A percentile compares a stretch with the other conserved stretches of the same genome.
phyloP scores from a whole-genome alignment of 257 asterid species.

The Solanum bulbocastanum region DNA sequence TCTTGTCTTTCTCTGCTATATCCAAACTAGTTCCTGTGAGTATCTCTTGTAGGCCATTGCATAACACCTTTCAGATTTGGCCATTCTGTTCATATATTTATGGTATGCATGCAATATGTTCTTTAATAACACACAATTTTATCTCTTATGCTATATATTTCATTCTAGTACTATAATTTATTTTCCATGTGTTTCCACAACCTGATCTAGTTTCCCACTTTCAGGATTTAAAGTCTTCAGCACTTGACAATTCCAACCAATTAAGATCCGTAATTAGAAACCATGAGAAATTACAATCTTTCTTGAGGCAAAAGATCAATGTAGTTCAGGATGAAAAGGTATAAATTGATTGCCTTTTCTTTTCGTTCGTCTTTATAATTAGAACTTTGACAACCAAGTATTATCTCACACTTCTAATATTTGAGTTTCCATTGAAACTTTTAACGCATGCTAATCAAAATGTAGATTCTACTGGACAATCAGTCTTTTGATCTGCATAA shows the following conservation, averaged over 20 bases:
- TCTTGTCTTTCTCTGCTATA: slow-evolving; percentile 24
- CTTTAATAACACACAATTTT: neutral
- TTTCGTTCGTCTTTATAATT: neutral
- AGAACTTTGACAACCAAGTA: neutral
- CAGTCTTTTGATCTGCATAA: slow-evolving; percentile 46
- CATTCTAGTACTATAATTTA: neutral
- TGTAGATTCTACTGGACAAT: slow-evolving; percentile 41
- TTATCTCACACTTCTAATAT: neutral
- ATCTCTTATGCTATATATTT: neutral
- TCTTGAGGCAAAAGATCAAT: slow-evolving; percentile 36
- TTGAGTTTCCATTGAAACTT: slow-evolving; percentile 8
- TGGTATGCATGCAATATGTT: neutral
- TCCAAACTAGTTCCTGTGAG: slow-evolving; percentile 47
- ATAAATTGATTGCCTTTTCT: neutral
- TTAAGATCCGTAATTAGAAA: slow-evolving; percentile 28
- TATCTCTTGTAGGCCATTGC: slow-evolving; percentile 12
- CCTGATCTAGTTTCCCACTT: slow-evolving; percentile 7
- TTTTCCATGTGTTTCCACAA: neutral
- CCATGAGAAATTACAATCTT: slow-evolving; percentile 43
- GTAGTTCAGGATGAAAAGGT: slow-evolving; percentile 79
- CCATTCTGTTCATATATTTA: neutral
- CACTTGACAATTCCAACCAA: slow-evolving; percentile 38
- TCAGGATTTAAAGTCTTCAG: slow-evolving; percentile 58
- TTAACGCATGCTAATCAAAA: slow-evolving; percentile 10
- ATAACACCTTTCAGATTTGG: neutral